These are phyloP conservation scores for Neofusicoccum laricinum DNA, from an alignment of 2,329 filamentous ascomycete genomes.

Conservation along the genomic window DNA sequence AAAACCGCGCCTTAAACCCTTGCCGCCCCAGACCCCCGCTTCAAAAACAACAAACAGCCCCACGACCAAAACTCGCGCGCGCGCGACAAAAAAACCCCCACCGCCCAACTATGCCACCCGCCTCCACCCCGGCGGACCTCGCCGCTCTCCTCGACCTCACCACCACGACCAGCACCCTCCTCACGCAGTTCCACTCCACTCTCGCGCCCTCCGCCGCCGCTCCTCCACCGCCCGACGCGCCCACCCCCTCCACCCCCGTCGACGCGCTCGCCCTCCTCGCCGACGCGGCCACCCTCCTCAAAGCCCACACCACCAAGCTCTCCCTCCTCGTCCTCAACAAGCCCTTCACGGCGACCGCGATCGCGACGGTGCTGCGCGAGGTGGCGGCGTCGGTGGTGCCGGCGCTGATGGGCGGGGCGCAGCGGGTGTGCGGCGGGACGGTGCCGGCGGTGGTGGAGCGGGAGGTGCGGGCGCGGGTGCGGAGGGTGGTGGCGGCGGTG, in stretches of 20 bases:
- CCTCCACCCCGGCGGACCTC: slow-evolving; percentile 20
- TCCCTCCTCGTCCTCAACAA: slow-evolving; percentile 82
- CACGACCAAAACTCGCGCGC: background rate
- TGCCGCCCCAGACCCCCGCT: background rate
- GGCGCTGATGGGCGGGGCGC: slow-evolving; percentile 66
- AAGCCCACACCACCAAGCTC: slow-evolving; percentile 81
- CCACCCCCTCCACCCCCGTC: slow-evolving; percentile 23
- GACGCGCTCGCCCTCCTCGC: slow-evolving; percentile 64
- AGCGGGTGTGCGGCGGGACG: background rate
- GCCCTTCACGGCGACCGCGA: slow-evolving; percentile 78
- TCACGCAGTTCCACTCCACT: slow-evolving; percentile 29
- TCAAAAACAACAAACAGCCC: background rate
- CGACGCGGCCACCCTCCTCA: slow-evolving; percentile 70
- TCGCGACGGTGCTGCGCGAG: slow-evolving; percentile 67
- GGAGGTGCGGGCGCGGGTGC: slow-evolving; percentile 61
- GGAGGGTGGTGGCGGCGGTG: slow-evolving; percentile 62
- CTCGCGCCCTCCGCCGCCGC: slow-evolving; percentile 15
- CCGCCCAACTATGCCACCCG: slow-evolving; percentile 1
- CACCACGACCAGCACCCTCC: slow-evolving; percentile 35
- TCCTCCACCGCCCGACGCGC: background rate
- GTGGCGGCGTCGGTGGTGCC: slow-evolving; percentile 72
- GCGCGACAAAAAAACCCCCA: background rate
- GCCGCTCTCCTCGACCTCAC: slow-evolving; percentile 32
- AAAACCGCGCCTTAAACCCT: background rate
- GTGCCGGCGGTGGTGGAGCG: slow-evolving; percentile 49